A percentile compares a stretch with the other conserved stretches of the same genome.
Evolutionary conservation across 2,329 filamentous ascomycete species (phyloP).

Genomic region (Alternaria arborescens): DNA sequence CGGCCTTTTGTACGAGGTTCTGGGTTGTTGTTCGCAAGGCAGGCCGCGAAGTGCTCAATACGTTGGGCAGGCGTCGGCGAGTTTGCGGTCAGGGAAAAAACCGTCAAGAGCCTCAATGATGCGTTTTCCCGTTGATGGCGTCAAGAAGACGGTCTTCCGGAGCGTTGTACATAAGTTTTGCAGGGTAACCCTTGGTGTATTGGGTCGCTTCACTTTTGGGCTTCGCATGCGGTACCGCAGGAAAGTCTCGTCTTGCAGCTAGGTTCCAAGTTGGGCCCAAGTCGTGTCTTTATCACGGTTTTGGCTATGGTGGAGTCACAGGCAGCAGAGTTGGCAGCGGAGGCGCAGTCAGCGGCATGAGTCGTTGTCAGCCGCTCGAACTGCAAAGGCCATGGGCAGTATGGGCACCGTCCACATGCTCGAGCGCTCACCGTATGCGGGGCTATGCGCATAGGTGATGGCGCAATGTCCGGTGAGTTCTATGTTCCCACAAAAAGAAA

Average conservation of each 20-base stretch:
- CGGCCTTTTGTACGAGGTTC: background rate
- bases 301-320: slow-evolving; percentile 12
- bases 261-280: background rate
- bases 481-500: slow-evolving; percentile 14
- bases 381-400: background rate
- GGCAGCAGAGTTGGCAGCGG: slow-evolving; percentile 10
- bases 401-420: slow-evolving; percentile 19
- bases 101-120: slow-evolving; percentile 5
- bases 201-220: slow-evolving; percentile 11
- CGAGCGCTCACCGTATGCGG: slow-evolving; percentile 23
- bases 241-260: background rate
- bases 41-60: background rate
- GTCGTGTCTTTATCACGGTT: background rate
- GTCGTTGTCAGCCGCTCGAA: slow-evolving; percentile 21
- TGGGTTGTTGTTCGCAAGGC: background rate
- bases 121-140: background rate
- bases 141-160: background rate
- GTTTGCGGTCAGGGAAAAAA: slow-evolving; percentile 1
- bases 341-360: slow-evolving; percentile 16
- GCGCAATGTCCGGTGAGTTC: slow-evolving; percentile 24
- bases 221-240: background rate
- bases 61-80: background rate
- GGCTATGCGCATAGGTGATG: slow-evolving; percentile 22
- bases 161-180: background rate
- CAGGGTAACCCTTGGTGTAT: slow-evolving; percentile 7